phyloP scores from a whole-genome alignment of 495 filamentous ascomycete genomes.

The Letharia lupina region DNA sequence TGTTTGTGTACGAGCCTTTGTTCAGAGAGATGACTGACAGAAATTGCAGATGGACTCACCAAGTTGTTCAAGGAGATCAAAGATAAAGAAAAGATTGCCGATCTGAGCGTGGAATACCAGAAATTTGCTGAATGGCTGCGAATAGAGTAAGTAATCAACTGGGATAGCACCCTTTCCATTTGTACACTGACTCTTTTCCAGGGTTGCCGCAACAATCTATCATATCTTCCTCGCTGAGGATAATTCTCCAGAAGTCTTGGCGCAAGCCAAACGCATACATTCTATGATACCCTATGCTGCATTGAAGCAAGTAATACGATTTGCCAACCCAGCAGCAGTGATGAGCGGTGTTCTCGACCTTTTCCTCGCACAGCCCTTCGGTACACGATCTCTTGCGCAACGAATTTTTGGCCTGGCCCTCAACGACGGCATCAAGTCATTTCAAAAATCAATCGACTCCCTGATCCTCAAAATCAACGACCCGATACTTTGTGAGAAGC shows the following conservation, averaged over 20 bases:
- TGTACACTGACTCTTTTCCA: constrained; percentile 21
- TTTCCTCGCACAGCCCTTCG: constrained; percentile 91
- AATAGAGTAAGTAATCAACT: constrained; percentile 55
- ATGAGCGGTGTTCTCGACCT: constrained; percentile 90
- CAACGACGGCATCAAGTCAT: constrained; percentile 75
- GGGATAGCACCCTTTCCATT: neutral
- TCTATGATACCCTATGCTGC: constrained; percentile 85
- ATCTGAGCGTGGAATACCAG: constrained; percentile 88
- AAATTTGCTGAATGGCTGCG: constrained; percentile 98
- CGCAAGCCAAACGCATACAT: constrained; percentile 86
- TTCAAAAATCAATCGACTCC: constrained; percentile 77
- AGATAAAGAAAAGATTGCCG: constrained; percentile 73
- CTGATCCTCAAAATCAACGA: constrained; percentile 69
- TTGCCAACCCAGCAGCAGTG: constrained; percentile 91
- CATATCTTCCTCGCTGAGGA: constrained; percentile 97
- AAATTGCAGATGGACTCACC: constrained; percentile 64
- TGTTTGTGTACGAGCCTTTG: constrained; percentile 26
- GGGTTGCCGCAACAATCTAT: constrained; percentile 89
- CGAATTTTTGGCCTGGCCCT: constrained; percentile 87
- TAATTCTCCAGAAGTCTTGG: constrained; percentile 92
- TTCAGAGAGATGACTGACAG: constrained; percentile 19
- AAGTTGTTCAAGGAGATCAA: constrained; percentile 89
- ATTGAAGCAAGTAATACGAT: constrained; percentile 91
- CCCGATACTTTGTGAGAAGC: constrained; percentile 65
- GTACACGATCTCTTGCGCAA: constrained; percentile 80